These are phyloP conservation scores for Aspergillus diversus DNA, from an alignment of 495 filamentous ascomycete species.

Conservation along the genomic window DNA sequence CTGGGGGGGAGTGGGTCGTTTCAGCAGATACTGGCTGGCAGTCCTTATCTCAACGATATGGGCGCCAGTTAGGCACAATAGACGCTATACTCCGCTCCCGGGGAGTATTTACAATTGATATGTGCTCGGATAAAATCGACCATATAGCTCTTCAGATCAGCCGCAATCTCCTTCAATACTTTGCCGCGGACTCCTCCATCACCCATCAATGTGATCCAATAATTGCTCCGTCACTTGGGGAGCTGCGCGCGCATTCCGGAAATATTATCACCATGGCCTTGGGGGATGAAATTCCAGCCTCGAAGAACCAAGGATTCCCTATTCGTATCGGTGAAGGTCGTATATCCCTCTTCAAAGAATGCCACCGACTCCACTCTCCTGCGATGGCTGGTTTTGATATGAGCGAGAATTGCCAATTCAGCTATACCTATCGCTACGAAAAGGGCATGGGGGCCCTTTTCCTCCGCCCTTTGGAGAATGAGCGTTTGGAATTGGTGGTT, in stretches of 20 bases:
- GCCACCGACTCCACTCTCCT: background rate
- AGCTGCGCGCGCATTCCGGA: conserved; percentile 22
- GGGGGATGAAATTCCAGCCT: conserved; percentile 18
- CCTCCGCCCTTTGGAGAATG: conserved; percentile 47
- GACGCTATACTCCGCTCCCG: conserved; percentile 53
- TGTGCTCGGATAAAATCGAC: conserved; percentile 30
- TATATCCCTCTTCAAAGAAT: conserved; percentile 11
- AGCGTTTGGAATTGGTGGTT: conserved; percentile 56
- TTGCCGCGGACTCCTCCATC: conserved; percentile 57
- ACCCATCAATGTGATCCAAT: conserved; percentile 18
- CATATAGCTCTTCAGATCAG: conserved; percentile 56
- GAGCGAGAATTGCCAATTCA: conserved; percentile 1
- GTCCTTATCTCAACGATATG: conserved; percentile 32
- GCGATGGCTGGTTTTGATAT: background rate
- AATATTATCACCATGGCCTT: conserved; percentile 39
- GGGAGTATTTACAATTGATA: conserved; percentile 48
- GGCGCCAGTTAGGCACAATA: conserved; percentile 53
- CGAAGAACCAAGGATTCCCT: conserved; percentile 19
- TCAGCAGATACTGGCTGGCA: conserved; percentile 30
- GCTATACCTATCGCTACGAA: conserved; percentile 29
- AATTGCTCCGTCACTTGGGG: background rate
- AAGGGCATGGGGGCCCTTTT: conserved; percentile 51
- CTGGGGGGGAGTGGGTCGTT: conserved; percentile 24
- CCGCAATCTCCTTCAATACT: conserved; percentile 63
- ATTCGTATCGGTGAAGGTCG: conserved; percentile 26